These are phyloP conservation scores for Malania oleifera DNA, from an alignment of 164 flowering plant genomes.

Conservation along the genomic window DNA sequence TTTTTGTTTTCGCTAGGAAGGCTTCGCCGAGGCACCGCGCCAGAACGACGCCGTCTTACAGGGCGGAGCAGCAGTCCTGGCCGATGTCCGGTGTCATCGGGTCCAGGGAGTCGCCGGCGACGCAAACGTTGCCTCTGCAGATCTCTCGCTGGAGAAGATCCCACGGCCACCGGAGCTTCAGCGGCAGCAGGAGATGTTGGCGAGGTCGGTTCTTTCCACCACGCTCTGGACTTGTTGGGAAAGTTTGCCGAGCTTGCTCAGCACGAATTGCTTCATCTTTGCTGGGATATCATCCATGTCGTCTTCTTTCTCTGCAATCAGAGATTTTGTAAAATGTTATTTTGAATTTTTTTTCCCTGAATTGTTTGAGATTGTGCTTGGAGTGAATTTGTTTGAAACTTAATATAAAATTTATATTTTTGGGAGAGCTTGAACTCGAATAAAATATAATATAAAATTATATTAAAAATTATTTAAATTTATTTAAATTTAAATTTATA, in stretches of 20 bases:
- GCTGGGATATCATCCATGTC: constrained; percentile 23
- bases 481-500: too few relatives aligned
- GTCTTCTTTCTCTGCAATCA: neutral
- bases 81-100: constrained; percentile 49
- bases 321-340: neutral
- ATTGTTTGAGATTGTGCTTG: too few relatives aligned
- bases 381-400: too few relatives aligned
- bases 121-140: constrained; percentile 32
- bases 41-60: constrained; percentile 46
- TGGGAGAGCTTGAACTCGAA: too few relatives aligned
- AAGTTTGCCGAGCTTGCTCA: constrained; percentile 27
- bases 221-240: constrained; percentile 20
- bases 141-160: constrained; percentile 33
- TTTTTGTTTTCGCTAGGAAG: constrained; percentile 11
- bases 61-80: constrained; percentile 45
- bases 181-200: constrained; percentile 19
- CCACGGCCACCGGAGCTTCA: constrained; percentile 36
- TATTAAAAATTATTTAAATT: too few relatives aligned
- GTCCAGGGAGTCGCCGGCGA: constrained; percentile 43
- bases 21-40: constrained; percentile 45
- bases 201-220: constrained; percentile 22
- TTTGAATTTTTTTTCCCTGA: too few relatives aligned
- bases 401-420: neutral
- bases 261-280: constrained; percentile 35
- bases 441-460: too few relatives aligned